Conservation (phyloP, 2,329 filamentous ascomycete genomes). For the Hypoxylon sp. region DNA sequence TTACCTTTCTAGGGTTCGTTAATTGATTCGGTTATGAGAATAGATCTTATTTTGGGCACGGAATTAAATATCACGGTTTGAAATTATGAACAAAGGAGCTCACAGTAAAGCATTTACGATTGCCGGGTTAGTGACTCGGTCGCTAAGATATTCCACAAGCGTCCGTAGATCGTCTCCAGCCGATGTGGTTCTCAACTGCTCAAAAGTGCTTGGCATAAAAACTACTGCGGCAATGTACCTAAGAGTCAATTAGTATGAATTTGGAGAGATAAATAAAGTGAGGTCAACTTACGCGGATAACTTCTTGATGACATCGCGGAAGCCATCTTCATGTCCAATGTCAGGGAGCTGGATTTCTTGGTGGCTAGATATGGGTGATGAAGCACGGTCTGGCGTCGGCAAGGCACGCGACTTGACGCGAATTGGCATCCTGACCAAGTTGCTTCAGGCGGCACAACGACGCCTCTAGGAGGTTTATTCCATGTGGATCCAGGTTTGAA, state of each 20-base stretch:
- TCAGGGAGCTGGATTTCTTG: slow-evolving; percentile 62
- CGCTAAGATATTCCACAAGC: slow-evolving; percentile 74
- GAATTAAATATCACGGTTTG: background rate
- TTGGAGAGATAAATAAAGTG: background rate
- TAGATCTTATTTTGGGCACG: background rate
- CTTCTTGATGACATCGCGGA: slow-evolving; percentile 75
- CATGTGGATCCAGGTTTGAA: background rate
- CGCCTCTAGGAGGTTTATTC: slow-evolving; percentile 1
- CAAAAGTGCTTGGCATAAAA: slow-evolving; percentile 76
- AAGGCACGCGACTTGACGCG: slow-evolving; percentile 58
- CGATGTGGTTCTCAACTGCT: slow-evolving; percentile 77
- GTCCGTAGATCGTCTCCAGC: slow-evolving; percentile 69
- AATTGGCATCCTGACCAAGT: slow-evolving; percentile 52
- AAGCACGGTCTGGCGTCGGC: slow-evolving; percentile 52
- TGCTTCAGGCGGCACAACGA: background rate
- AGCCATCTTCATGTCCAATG: slow-evolving; percentile 70
- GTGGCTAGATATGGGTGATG: slow-evolving; percentile 53
- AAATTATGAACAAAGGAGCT: slow-evolving; percentile 52
- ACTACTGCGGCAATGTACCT: slow-evolving; percentile 75
- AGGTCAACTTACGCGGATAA: slow-evolving; percentile 67
- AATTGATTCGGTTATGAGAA: background rate
- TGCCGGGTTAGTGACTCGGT: slow-evolving; percentile 74
- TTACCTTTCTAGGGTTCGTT: slow-evolving; percentile 5
- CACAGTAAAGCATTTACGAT: slow-evolving; percentile 81
- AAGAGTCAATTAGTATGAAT: slow-evolving; percentile 34